A percentile compares a stretch with the other conserved stretches of the same genome.
Evolutionary conservation across 768 basidiomycete genomes (phyloP).

Genomic region (Antrodiella citrinella): DNA sequence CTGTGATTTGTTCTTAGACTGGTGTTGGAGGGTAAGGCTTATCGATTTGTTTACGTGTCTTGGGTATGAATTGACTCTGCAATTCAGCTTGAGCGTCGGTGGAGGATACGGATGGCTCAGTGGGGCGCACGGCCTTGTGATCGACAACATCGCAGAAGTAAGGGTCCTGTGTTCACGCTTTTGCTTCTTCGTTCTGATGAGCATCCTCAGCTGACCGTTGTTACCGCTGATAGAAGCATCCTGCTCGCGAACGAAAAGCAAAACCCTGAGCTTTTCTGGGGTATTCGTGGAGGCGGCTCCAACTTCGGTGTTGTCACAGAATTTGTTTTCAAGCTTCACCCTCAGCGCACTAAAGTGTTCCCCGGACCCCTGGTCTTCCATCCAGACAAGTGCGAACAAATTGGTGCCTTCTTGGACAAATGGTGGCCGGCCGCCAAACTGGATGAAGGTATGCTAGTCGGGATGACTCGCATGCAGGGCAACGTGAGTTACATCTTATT

Average conservation of each 20-base stretch:
- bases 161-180: not conserved
- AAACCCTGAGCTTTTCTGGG: conserved; percentile 38
- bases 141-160: conserved; percentile 35
- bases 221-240: conserved; percentile 34
- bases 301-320: conserved; percentile 48
- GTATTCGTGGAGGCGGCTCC: conserved; percentile 38
- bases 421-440: conserved; percentile 28
- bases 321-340: conserved; percentile 35
- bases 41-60: not conserved
- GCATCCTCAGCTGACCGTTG: conserved; percentile 29
- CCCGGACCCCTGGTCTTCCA: conserved; percentile 31
- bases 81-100: conserved; percentile 34
- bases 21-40: conserved; percentile 37
- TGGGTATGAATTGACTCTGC: not conserved
- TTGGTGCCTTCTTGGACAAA: conserved; percentile 18
- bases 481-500: not conserved
- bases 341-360: conserved; percentile 37
- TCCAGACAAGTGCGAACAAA: conserved; percentile 10
- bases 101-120: conserved; percentile 48
- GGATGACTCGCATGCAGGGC: not conserved
- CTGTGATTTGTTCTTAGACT: conserved; percentile 24
- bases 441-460: conserved; percentile 9
- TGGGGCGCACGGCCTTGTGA: conserved; percentile 27
- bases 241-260: conserved; percentile 17
- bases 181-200: conserved; percentile 19